These are phyloP conservation scores for Pseudocercospora eumusae DNA, from an alignment of 2,329 filamentous ascomycete species.

Conservation along the genomic window DNA sequence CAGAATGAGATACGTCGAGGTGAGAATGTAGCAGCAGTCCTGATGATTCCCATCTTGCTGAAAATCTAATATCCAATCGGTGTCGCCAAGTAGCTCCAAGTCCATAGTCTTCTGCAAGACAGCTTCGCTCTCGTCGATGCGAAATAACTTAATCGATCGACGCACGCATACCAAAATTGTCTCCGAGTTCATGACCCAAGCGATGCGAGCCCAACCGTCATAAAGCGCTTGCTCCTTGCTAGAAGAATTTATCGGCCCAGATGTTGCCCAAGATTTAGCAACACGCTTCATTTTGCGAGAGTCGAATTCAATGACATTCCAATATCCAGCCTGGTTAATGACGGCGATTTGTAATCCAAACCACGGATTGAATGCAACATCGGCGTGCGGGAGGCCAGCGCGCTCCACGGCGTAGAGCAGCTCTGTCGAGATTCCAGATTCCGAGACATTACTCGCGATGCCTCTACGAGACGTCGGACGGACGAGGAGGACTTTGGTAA, in stretches of 20 bases:
- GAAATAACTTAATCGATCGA: conserved; percentile 40
- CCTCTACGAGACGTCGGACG: conserved; percentile 42
- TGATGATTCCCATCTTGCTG: conserved; percentile 51
- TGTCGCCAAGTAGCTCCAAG: conserved; percentile 34
- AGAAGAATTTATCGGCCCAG: background rate
- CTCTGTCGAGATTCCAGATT: conserved; percentile 59
- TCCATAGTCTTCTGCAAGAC: conserved; percentile 8
- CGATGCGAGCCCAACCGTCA: conserved; percentile 55
- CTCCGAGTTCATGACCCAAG: conserved; percentile 51
- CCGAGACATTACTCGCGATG: conserved; percentile 15
- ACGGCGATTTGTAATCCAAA: conserved; percentile 64
- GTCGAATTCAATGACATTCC: conserved; percentile 67
- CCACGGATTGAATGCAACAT: conserved; percentile 66
- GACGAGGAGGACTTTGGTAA: conserved; percentile 51
- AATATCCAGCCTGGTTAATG: conserved; percentile 65
- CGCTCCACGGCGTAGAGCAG: conserved; percentile 57
- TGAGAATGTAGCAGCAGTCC: conserved; percentile 61
- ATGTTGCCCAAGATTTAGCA: conserved; percentile 17
- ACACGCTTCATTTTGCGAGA: conserved; percentile 23
- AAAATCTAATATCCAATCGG: conserved; percentile 60
- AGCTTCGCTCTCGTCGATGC: conserved; percentile 33
- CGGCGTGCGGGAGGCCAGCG: conserved; percentile 55
- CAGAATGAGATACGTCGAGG: conserved; percentile 53
- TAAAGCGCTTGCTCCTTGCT: conserved; percentile 36
- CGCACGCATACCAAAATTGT: conserved; percentile 58